phyloP scores from a whole-genome alignment of 2,329 filamentous ascomycete species.

The Diplodia scrobiculata region DNA sequence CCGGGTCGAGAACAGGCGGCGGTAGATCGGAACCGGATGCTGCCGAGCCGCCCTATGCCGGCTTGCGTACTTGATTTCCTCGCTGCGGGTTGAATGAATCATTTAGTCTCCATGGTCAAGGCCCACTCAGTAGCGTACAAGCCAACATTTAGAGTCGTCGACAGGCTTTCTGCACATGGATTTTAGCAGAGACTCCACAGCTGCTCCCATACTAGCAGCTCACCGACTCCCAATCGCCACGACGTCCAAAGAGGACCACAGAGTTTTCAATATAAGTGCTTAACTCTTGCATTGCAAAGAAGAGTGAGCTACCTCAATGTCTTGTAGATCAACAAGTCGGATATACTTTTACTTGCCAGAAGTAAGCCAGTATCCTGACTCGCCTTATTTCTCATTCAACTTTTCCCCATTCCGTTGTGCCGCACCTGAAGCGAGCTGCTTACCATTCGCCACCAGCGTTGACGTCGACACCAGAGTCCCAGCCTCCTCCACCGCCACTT shows the following conservation, averaged over 20 bases:
- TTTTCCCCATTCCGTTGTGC: background rate
- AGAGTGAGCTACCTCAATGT: background rate
- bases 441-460: conserved; percentile 2
- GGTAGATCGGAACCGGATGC: background rate
- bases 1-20: background rate
- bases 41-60: background rate
- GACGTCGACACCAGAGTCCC: conserved; percentile 4
- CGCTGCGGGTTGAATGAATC: background rate
- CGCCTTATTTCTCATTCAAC: background rate
- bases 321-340: background rate
- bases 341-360: background rate
- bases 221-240: background rate
- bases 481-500: conserved; percentile 12
- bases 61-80: background rate
- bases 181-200: background rate
- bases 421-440: background rate
- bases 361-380: background rate
- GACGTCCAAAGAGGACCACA: background rate
- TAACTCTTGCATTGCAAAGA: conserved; percentile 10
- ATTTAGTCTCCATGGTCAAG: no score
- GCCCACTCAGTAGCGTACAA: no score
- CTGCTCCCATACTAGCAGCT: background rate
- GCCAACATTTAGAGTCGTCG: no score
- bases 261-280: background rate
- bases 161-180: background rate